Base-by-base conservation (phyloP, 306 rosid genomes). In the Casuarina equisetifolia region DNA sequence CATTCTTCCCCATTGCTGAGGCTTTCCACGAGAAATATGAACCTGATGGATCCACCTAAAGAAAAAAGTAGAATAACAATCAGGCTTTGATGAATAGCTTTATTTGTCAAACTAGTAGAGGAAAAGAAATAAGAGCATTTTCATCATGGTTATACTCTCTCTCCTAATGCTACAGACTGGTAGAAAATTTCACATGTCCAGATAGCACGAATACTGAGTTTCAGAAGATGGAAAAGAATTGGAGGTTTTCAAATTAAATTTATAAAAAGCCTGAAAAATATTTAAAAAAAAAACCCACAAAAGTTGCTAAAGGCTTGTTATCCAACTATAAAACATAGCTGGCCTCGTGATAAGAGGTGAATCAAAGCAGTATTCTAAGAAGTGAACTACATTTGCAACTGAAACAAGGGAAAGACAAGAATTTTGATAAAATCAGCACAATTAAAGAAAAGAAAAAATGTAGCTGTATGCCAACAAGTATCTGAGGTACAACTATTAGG, bases 1-100 rank as follows among this genome's bases (percentile, higher is more conserved):
- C 97, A 86, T 95, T 95, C 79, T 95, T 95, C 75, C 99, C 99
- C 99, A 92, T 92, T 66, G 97, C 99, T 19, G 97, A 95, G 52
- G 99, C 97, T 80, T 95, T 92, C 97, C 99, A 95, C 25, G 99
- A 92, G 83, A 95, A 95, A 79, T 92, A 95, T 20, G 97, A 92
- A 81, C 97, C 99, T 0, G 97, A 95, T 49, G 97, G 99, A 84
- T 95, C 99, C 72, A 95, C 97, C 99, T 95, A 81, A 52, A 84
- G 75, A 38, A 74, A 74, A 75, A 36, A 63, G 78, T 42, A 38
- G 5, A 69, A 49, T 8, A 36, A 62, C 3, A 13, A 8, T 15
- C 42, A 75, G 42, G 0, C 59, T 4, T 15, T 63, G 48, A 48
- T 17, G 19, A 62, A n/a, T 19, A 15, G 20, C 19, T 48, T 40